A percentile compares a stretch with the other conserved stretches of the same genome.
phyloP scores from a whole-genome alignment of 2,329 filamentous ascomycete genomes.

The Podosphaera xanthii region DNA sequence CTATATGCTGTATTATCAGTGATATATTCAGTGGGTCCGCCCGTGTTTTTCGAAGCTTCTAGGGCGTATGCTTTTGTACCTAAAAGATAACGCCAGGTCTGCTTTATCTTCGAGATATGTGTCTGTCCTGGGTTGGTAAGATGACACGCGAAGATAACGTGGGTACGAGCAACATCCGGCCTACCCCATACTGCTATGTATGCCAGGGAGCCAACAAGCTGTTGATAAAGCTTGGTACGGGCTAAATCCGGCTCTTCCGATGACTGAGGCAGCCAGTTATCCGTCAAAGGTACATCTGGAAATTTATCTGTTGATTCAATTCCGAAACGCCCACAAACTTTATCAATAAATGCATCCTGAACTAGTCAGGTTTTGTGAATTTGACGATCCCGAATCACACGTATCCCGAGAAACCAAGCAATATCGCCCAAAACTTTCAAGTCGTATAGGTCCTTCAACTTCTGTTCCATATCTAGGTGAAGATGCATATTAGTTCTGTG shows the following conservation, averaged over 20 bases:
- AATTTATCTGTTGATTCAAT: too few relatives aligned
- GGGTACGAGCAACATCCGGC: background rate
- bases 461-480: background rate
- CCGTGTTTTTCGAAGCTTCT: background rate
- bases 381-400: background rate
- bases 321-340: too few relatives aligned
- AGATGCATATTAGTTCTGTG: background rate
- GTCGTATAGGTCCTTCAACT: too few relatives aligned
- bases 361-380: background rate
- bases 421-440: background rate
- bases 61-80: background rate
- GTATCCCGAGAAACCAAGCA: background rate
- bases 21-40: background rate
- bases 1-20: background rate
- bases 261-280: background rate
- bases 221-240: background rate
- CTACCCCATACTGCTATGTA: background rate
- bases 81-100: too few relatives aligned
- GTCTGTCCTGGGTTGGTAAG: too few relatives aligned
- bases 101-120: too few relatives aligned
- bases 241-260: background rate
- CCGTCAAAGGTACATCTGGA: too few relatives aligned
- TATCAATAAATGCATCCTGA: too few relatives aligned
- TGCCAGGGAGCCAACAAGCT: constrained; percentile 1
- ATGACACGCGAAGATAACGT: too few relatives aligned